phyloP scores from a whole-genome alignment of 164 flowering plant genomes.

The Vitis amurensis region DNA sequence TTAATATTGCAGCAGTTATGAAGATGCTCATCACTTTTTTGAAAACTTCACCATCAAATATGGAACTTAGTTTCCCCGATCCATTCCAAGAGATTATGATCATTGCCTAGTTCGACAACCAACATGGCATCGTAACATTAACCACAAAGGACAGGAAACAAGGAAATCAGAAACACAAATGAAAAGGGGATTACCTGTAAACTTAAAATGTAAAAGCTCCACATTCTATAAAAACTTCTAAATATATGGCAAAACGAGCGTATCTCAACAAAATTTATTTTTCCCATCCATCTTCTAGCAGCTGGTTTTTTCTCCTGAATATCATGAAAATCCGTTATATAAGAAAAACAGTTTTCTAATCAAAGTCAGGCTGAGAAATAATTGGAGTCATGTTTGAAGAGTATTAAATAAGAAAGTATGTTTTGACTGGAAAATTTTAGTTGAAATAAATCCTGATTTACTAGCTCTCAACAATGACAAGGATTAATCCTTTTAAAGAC shows the following conservation, averaged over 20 bases:
- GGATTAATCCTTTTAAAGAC: too few species aligned
- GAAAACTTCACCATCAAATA: conserved; percentile 65
- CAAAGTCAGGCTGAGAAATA: neutral
- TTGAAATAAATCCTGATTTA: too few species aligned
- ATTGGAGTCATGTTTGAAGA: too few species aligned
- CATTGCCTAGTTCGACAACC: conserved; percentile 54
- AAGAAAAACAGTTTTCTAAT: neutral
- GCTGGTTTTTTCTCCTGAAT: conserved; percentile 52
- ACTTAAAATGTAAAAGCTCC: conserved; percentile 77
- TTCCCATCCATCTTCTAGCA: conserved; percentile 68
- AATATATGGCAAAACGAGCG: conserved; percentile 89
- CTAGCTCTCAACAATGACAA: too few species aligned
- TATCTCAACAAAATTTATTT: conserved; percentile 86
- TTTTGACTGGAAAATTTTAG: neutral
- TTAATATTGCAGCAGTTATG: conserved; percentile 89
- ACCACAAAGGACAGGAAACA: neutral
- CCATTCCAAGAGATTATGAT: conserved; percentile 93
- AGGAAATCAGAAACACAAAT: neutral
- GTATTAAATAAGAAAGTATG: neutral
- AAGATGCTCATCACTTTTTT: conserved; percentile 77
- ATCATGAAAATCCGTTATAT: conserved; percentile 2
- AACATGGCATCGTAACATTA: neutral
- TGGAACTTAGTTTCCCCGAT: conserved; percentile 49
- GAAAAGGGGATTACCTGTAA: conserved; percentile 56
- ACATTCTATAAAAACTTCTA: conserved; percentile 93